Evolutionary conservation across 2,329 filamentous ascomycete genomes (phyloP).

Genomic region (Colletotrichum sp.): DNA sequence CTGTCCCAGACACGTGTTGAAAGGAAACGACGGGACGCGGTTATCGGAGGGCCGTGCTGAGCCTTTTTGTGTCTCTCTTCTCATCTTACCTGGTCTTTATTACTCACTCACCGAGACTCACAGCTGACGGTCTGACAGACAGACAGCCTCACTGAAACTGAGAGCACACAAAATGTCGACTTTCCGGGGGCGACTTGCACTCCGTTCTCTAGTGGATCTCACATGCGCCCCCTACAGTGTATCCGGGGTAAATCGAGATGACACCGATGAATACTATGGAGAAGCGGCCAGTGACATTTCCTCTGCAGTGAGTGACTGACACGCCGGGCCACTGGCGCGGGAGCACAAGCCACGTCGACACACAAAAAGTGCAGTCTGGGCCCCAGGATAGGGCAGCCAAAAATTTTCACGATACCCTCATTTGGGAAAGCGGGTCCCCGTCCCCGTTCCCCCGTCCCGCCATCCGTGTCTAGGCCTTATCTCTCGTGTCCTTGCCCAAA

Average conservation of each 20-base stretch:
- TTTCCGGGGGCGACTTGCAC: neutral
- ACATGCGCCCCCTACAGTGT: neutral
- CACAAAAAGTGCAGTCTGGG: neutral
- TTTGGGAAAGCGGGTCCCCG: constrained; percentile 7
- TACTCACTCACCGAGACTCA: neutral
- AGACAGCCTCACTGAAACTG: neutral
- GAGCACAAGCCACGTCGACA: neutral
- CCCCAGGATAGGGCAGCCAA: constrained; percentile 9
- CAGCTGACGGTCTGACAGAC: neutral
- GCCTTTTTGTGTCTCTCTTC: neutral
- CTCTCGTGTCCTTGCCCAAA: neutral
- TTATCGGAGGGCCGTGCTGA: neutral
- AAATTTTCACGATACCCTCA: constrained; percentile 22
- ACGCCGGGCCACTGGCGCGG: neutral
- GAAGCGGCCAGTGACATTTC: neutral
- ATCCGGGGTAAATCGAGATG: constrained; percentile 6
- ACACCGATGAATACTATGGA: neutral
- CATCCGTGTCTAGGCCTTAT: neutral
- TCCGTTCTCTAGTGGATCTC: neutral
- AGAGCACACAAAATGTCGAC: neutral
- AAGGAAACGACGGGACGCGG: neutral
- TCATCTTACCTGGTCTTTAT: neutral
- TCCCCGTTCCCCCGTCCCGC: neutral
- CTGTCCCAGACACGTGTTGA: neutral
- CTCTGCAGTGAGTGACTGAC: neutral